Base-by-base conservation (phyloP, 768 basidiomycete species). In the Tephrocybe sp. region DNA sequence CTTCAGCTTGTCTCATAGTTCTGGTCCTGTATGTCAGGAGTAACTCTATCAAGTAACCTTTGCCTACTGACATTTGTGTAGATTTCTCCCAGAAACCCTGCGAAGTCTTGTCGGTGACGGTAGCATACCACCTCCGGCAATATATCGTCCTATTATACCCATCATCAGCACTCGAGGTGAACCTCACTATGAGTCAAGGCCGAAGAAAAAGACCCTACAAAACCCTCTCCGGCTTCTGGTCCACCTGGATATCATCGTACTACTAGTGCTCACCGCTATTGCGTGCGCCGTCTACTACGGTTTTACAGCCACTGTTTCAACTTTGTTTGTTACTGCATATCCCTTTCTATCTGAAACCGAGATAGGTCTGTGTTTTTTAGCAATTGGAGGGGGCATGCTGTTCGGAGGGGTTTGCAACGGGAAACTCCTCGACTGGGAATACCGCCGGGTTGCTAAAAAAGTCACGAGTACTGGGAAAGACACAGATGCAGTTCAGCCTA, bases 301-400 rank as follows among this genome's bases (percentile, higher is more conserved):
- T 32, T 77, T 85, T 26, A 76, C 73, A 1, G 78, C 87, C 0
- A 79, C 79, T 1, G 72, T 85, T 13, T 82, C 87, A 1, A 77
- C 83, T 0, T 71, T 85, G 0, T 84, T 90, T 61, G 68, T 74
- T 44, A 54, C 66, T 1, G 68, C 74, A 1, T 92, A 93, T 55
- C 76, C 82, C 0, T 75, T 67, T 53, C 71, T 90, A 16, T 76
- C 65, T 49, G 78, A 88, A 54, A 82, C 83, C 3, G 74, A 79
- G 19, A 75, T 89, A 30, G 92, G 92, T 2, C 67, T 94, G 4
- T 92, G 87, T 64, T 94, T 85, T 69, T 68, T 93, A 48, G 80
- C 83, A 1, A 77, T 86, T 45, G 92, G 90, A 1, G 77, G 80
- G 13, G 93, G 92, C 0, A 83, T 84, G 68, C 65, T 81, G 8